Percentiles rank a stretch among this genome's conserved stretches.
These are phyloP conservation scores for Closterium sp. DNA, from an alignment of 139 green algal genomes.

Conservation along the genomic window DNA sequence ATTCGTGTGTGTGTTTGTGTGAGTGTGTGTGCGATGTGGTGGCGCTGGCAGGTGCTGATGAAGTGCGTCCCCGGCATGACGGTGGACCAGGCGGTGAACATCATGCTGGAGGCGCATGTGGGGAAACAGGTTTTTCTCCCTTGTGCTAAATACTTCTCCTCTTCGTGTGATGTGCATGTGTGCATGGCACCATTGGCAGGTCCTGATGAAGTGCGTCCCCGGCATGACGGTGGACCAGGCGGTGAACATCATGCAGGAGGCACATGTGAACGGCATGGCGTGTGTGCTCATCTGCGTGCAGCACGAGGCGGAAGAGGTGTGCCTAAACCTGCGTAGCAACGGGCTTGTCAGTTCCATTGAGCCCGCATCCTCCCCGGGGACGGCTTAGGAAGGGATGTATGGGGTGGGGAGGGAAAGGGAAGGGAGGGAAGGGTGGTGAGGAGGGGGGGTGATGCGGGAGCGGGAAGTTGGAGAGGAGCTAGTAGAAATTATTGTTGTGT, in stretches of 20 bases:
- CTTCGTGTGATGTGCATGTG: not conserved
- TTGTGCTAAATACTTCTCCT: no score
- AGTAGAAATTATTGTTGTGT: no score
- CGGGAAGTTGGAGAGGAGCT: no score
- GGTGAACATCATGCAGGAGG: conserved; percentile 78
- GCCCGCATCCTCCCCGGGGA: conserved; percentile 40
- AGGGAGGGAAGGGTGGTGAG: no score
- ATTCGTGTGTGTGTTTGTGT: not conserved
- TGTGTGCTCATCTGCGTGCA: conserved; percentile 79
- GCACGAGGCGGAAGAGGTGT: conserved; percentile 83
- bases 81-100: conserved; percentile 80
- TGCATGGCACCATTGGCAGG: conserved; percentile 27
- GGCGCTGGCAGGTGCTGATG: conserved; percentile 63
- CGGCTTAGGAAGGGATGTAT: not conserved
- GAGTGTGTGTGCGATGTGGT: not conserved
- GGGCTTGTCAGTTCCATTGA: conserved; percentile 85
- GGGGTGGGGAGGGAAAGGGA: not conserved
- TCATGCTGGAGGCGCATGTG: conserved; percentile 81
- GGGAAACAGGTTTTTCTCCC: no score
- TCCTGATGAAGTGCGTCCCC: conserved; percentile 73
- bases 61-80: conserved; percentile 74
- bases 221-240: conserved; percentile 82
- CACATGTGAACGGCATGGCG: conserved; percentile 80
- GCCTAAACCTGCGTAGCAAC: conserved; percentile 75
- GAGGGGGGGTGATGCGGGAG: no score